phyloP scores from a whole-genome alignment of 345 rosid genomes.

The Psidium friedrichsthalianum region DNA sequence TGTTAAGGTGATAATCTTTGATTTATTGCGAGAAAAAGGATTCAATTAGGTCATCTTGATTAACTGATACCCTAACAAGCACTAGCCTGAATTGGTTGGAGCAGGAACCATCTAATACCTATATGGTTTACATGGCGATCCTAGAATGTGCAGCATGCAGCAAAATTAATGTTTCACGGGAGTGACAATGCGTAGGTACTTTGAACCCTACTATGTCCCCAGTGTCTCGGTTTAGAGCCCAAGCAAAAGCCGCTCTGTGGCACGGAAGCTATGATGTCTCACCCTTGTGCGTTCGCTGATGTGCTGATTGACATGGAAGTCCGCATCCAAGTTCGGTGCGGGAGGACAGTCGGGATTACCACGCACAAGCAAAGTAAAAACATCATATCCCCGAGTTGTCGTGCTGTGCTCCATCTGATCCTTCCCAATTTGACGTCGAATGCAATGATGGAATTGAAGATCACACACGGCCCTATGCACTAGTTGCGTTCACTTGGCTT shows the following conservation, averaged over 20 bases:
- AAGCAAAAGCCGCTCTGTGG: slow-evolving; percentile 39
- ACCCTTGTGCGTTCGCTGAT: not conserved
- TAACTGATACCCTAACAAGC: not conserved
- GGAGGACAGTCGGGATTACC: slow-evolving; percentile 37
- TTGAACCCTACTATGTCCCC: slow-evolving; percentile 28
- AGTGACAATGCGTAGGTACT: slow-evolving; percentile 6
- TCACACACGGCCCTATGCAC: slow-evolving; percentile 24
- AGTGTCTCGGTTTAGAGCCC: slow-evolving; percentile 32
- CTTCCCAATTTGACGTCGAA: slow-evolving; percentile 17
- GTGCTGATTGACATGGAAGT: slow-evolving; percentile 27
- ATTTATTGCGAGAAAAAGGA: not conserved
- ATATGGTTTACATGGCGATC: not conserved
- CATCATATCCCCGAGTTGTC: slow-evolving; percentile 29
- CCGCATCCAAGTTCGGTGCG: slow-evolving; percentile 45
- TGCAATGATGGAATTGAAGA: slow-evolving; percentile 27
- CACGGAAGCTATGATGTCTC: slow-evolving; percentile 18
- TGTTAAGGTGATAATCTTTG: not conserved
- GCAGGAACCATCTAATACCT: not conserved
- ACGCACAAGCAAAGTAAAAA: slow-evolving; percentile 37
- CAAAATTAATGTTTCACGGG: not conserved
- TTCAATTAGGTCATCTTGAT: not conserved
- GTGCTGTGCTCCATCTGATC: slow-evolving; percentile 29
- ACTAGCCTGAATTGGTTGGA: not conserved
- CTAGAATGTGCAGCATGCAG: not conserved
- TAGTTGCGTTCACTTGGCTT: slow-evolving; percentile 25